A percentile compares a stretch with the other conserved stretches of the same genome.
These are phyloP conservation scores for Trichoderma sp. DNA, from an alignment of 2,329 filamentous ascomycete species.

Conservation along the genomic window DNA sequence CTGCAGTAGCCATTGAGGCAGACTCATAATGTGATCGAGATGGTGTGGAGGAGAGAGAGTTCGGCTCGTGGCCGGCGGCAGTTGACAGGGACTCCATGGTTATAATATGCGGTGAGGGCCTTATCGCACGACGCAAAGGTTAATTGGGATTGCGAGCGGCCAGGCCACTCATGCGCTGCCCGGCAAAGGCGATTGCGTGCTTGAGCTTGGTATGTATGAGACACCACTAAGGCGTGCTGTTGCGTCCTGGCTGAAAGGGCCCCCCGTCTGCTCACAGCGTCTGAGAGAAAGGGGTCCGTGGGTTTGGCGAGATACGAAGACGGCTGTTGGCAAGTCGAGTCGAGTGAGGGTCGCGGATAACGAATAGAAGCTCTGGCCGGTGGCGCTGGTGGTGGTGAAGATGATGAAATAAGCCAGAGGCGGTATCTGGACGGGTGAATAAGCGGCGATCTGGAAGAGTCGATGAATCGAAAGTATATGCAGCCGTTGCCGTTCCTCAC, in stretches of 20 bases:
- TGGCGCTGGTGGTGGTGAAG: conserved; percentile 13
- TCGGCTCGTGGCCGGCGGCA: conserved; percentile 21
- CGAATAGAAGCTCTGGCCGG: conserved; percentile 10
- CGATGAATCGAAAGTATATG: background rate
- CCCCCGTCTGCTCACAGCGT: background rate
- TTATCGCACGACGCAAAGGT: conserved; percentile 26
- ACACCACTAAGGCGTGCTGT: conserved; percentile 23
- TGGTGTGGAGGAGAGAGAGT: conserved; percentile 14
- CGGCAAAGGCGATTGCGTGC: conserved; percentile 29
- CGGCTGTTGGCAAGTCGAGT: background rate
- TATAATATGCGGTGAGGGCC: conserved; percentile 29
- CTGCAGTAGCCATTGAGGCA: conserved; percentile 5
- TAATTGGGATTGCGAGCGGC: conserved; percentile 24
- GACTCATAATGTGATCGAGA: conserved; percentile 21
- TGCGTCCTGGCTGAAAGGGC: background rate
- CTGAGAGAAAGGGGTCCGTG: conserved; percentile 6
- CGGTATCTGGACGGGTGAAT: conserved; percentile 4
- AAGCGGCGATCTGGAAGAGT: background rate
- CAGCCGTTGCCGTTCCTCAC: conserved; percentile 2
- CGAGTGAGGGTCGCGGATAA: background rate
- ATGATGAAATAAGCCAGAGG: conserved; percentile 14
- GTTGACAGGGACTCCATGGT: conserved; percentile 28
- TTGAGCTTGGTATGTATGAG: conserved; percentile 26
- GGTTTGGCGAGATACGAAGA: conserved; percentile 19
- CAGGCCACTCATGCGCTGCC: conserved; percentile 25